These are phyloP conservation scores for Cutaneotrichosporon cavernicola DNA, from an alignment of 1,284 basidiomycete species.

Conservation along the genomic window DNA sequence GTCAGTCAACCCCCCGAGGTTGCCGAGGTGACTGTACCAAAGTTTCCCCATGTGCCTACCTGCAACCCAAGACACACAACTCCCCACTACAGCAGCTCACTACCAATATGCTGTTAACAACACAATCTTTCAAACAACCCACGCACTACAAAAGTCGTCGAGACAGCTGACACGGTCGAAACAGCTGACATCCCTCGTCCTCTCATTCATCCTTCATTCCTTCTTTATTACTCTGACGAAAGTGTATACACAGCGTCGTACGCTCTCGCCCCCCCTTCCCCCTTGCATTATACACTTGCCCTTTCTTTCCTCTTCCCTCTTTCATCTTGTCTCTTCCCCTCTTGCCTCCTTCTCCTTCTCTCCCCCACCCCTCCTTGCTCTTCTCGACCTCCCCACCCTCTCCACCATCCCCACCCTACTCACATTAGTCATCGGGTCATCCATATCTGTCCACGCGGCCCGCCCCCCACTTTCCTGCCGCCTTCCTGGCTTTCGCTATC, in stretches of 20 bases:
- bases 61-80: too few species aligned
- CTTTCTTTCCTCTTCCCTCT: background rate
- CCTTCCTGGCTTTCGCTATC: background rate
- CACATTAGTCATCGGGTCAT: too few species aligned
- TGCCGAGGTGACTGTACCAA: too few species aligned
- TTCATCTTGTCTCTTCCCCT: background rate
- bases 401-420: background rate
- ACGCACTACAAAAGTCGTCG: too few species aligned
- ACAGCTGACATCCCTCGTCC: too few species aligned
- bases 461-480: background rate
- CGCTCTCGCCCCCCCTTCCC: background rate
- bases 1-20: too few species aligned
- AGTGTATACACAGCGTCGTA: background rate
- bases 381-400: background rate
- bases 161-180: too few species aligned
- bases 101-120: too few species aligned
- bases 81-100: too few species aligned
- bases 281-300: background rate
- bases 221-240: background rate
- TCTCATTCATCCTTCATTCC: background rate
- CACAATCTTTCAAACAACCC: too few species aligned
- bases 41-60: too few species aligned
- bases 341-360: background rate
- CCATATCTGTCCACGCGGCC: too few species aligned
- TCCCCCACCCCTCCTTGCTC: background rate